Evolutionary conservation across 805 yeast species (phyloP), one percentile per base, ranked within the genome.

Genomic region (Saturnispora halmiae): DNA sequence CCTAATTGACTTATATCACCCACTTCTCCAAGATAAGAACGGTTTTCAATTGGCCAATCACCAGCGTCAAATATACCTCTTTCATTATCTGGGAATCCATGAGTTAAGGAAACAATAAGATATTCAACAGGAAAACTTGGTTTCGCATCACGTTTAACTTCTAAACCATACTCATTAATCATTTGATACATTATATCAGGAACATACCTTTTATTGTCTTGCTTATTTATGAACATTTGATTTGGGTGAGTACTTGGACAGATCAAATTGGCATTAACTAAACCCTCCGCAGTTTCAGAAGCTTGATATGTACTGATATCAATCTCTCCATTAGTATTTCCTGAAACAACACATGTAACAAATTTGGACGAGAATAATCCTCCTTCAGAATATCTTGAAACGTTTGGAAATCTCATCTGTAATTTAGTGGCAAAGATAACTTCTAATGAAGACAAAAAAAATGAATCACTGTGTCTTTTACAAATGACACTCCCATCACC

Each of bases 121-220:
- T 83, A 87, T 46, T 87, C 96, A n/a, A 82, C 87, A 2, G 96
- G 96, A 58, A 87, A 84, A 19, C 92, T 82, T 1, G 96, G 95
- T 52, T 81, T 81, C 1, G 95, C 94, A 55, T 84, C 82, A 31
- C 77, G 75, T 52, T 86, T 86, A n/a, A 92, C 94, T 28, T 85
- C 77, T 24, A 86, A 65, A 4, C 84, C 84, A 61, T 92, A 92
- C 62, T 92, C 96, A 56, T 92, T 92, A 45, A 75, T 72, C 56
- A 75, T 78, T 60, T 78, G 77, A 67, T 82, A 92, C 54, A 84
- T 83, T 20, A 92, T 81, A 47, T 92, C 99, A 0, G 99, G 99
- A 13, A 92, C 97, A 51, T 90, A 92, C 42, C 96, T 71, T 8
- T 69, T 71, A 15, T 72, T 69, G 31, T 75, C 73, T n/a, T 85